Evolutionary conservation across 1,284 basidiomycete genomes (phyloP), one percentile per base, ranked within the genome.

Genomic region (Apiotrichum montevideense): DNA sequence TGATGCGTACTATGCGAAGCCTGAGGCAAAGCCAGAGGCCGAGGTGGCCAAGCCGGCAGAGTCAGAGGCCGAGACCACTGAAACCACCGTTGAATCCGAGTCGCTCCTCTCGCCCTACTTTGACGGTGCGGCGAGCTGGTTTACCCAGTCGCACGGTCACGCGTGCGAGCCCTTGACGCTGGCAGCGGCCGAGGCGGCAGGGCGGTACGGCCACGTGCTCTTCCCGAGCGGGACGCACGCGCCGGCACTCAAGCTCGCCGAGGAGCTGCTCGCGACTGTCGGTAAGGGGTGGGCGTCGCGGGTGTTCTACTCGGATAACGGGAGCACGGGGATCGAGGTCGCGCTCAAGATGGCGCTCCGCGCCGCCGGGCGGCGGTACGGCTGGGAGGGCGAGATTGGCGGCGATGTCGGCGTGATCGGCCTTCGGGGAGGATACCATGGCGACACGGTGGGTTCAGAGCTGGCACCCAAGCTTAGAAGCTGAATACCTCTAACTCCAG

Each of bases 71-170:
- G 8, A 54, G 21, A 32, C 47, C 41, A 42, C 41, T 6, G 8
- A 8, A 8, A 6, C 41, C 6, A 8, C 6, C 10, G 8, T 14
- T 14, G 10, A 10, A 0, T 37, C 58, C 21, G 58, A 65, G 3
- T 70, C 68, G 40, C 70, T 88, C 34, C 78, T 95, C 6, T 78
- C 81, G 44, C 85, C 88, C 2, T 84, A 88, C 62, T 84, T 93
- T 59, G 95, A 97, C 69, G 87, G 90, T 7, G 95, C 92, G 0
- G 93, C 95, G 0, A 95, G 91, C 13, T 98, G 95, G 95, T 98
- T 95, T 91, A 98, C 95, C 0, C 95, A 98, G 77, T 85, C 87
- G 0, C 77, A 97, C 45, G 94, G 94, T 0, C 95, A 98, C 68
- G 86, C 84, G 0, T 79, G 89, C 56, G 83, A 89, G 0, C 78